Percentiles rank a stretch among this genome's conserved stretches.
Conservation (phyloP, 495 filamentous ascomycete species). For the Aspergillus bridgeri region DNA sequence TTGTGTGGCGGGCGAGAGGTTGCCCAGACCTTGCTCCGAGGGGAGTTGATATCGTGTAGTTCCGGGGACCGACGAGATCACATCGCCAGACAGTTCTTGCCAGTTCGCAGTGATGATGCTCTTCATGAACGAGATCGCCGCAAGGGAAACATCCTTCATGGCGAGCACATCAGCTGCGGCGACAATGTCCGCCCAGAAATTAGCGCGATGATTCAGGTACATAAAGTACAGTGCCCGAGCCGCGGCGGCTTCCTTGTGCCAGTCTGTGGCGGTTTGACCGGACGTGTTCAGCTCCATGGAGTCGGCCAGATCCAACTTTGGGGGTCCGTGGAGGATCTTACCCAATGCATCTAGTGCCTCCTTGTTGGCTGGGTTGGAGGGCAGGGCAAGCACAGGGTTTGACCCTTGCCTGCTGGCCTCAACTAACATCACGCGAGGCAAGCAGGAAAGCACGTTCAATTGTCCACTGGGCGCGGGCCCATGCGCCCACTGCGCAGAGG, state of each 20-base stretch:
- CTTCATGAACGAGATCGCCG: conserved; percentile 52
- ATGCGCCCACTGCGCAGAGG: conserved; percentile 50
- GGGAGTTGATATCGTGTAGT: conserved; percentile 40
- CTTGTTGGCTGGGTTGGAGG: conserved; percentile 45
- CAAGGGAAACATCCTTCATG: conserved; percentile 55
- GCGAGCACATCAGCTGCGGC: conserved; percentile 54
- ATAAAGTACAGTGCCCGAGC: conserved; percentile 56
- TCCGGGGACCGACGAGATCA: conserved; percentile 11
- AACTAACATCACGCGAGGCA: conserved; percentile 55
- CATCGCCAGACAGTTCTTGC: conserved; percentile 33
- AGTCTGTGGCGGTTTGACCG: conserved; percentile 38
- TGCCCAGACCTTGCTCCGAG: conserved; percentile 38
- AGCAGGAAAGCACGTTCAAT: conserved; percentile 51
- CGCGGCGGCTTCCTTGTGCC: conserved; percentile 46
- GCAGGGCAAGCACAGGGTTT: conserved; percentile 49
- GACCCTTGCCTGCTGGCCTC: conserved; percentile 42
- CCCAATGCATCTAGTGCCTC: conserved; percentile 54
- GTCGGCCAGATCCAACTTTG: conserved; percentile 18
- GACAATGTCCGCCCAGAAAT: conserved; percentile 52
- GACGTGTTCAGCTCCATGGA: conserved; percentile 32
- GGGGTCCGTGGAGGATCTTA: conserved; percentile 54
- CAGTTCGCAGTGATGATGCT: conserved; percentile 56
- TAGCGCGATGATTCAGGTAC: conserved; percentile 48
- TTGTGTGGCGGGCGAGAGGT: conserved; percentile 32
- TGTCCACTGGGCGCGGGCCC: conserved; percentile 50